Conservation (phyloP, 1,284 basidiomycete species). For the Cryptococcus jaspeensis region DNA sequence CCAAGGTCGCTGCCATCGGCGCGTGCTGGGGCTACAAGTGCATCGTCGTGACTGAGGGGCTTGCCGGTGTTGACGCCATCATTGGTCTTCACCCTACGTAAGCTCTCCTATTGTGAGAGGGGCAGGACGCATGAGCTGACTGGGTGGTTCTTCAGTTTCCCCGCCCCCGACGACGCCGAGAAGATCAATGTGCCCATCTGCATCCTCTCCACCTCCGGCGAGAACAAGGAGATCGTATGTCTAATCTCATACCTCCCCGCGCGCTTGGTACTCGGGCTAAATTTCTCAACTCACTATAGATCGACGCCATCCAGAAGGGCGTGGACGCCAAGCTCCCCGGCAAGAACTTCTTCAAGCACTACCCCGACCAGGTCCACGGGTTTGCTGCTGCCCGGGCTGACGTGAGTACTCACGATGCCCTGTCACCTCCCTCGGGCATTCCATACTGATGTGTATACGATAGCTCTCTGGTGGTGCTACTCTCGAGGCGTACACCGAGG, state of each 20-base stretch:
- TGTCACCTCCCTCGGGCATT: neutral
- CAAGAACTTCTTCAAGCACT: slow-evolving; percentile 50
- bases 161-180: slow-evolving; percentile 48
- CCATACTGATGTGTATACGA: neutral
- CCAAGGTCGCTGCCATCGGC: slow-evolving; percentile 48
- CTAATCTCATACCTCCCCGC: neutral
- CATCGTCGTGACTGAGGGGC: slow-evolving; percentile 21
- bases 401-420: slow-evolving; percentile 28
- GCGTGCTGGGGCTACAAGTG: slow-evolving; percentile 53
- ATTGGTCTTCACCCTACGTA: slow-evolving; percentile 48
- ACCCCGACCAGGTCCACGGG: slow-evolving; percentile 49
- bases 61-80: slow-evolving; percentile 32
- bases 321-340: slow-evolving; percentile 45
- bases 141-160: slow-evolving; percentile 30
- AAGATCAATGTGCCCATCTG: slow-evolving; percentile 48
- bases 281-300: slow-evolving; percentile 12
- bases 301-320: slow-evolving; percentile 37
- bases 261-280: neutral
- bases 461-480: slow-evolving; percentile 27
- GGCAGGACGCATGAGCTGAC: neutral
- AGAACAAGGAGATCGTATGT: slow-evolving; percentile 47
- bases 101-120: slow-evolving; percentile 13
- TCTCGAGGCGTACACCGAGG: slow-evolving; percentile 27
- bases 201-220: slow-evolving; percentile 52
- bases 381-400: slow-evolving; percentile 52